These are phyloP conservation scores for Geotrichum ghanense DNA, from an alignment of 805 yeast genomes.

Conservation along the genomic window DNA sequence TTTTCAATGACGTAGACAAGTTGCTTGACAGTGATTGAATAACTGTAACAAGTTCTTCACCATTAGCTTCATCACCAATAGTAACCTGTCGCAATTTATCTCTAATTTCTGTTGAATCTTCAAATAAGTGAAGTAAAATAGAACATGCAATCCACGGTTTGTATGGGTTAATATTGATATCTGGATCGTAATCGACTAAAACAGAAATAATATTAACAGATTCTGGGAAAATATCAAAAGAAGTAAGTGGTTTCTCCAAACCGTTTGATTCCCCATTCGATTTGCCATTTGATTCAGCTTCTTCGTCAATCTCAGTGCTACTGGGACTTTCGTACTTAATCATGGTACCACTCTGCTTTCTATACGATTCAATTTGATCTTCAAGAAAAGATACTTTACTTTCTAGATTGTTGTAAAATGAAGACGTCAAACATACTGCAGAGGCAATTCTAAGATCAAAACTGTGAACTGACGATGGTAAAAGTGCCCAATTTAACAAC, in stretches of 20 bases:
- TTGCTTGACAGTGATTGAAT: constrained; percentile 73
- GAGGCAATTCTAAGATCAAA: constrained; percentile 78
- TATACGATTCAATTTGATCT: constrained; percentile 47
- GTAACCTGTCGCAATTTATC: constrained; percentile 34
- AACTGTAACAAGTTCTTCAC: constrained; percentile 59
- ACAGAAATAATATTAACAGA: constrained; percentile 56
- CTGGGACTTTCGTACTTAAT: constrained; percentile 4
- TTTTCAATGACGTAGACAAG: constrained; percentile 49
- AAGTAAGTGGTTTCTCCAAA: background rate
- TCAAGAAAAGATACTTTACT: constrained; percentile 51
- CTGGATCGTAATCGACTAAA: constrained; percentile 66
- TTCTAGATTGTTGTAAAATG: constrained; percentile 50
- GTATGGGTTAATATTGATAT: constrained; percentile 69
- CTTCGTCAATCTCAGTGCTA: constrained; percentile 1
- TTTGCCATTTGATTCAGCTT: constrained; percentile 1
- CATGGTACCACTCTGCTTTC: constrained; percentile 15
- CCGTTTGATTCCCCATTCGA: background rate
- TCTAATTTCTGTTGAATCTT: constrained; percentile 21
- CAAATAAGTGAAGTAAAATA: constrained; percentile 50
- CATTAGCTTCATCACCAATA: constrained; percentile 38
- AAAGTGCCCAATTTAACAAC: constrained; percentile 71
- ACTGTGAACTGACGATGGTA: constrained; percentile 68
- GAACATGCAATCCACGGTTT: constrained; percentile 73
- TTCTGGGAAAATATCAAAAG: constrained; percentile 8
- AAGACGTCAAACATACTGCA: constrained; percentile 51